Percentiles rank a stretch among this genome's conserved stretches.
Evolutionary conservation across 1,139 yeast genomes (phyloP).

Genomic region (Yamadazyma dendronema): DNA sequence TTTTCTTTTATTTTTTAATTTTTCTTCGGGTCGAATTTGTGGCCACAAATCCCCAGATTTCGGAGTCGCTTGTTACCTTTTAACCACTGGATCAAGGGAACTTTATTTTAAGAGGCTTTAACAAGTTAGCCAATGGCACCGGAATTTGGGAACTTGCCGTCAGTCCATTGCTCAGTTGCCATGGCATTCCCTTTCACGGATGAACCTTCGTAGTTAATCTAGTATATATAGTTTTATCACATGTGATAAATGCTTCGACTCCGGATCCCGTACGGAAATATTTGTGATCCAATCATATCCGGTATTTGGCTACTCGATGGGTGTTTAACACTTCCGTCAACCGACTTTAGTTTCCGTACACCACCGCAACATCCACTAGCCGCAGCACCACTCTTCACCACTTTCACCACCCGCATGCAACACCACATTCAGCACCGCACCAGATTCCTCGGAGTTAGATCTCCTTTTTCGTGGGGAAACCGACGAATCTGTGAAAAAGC

Average conservation of each 20-base stretch:
- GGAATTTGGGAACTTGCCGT: background rate
- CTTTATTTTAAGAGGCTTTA: conserved; percentile 3
- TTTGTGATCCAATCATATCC: too few species aligned
- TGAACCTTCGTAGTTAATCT: background rate
- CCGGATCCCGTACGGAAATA: too few species aligned
- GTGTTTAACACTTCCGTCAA: too few species aligned
- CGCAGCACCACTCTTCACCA: background rate
- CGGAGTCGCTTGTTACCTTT: conserved; percentile 9
- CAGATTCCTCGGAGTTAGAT: conserved; percentile 4
- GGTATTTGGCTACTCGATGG: too few species aligned
- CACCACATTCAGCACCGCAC: background rate
- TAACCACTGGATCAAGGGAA: background rate
- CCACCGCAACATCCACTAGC: too few species aligned
- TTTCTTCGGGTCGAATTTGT: background rate
- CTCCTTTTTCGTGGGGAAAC: conserved; percentile 1
- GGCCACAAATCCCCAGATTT: conserved; percentile 13
- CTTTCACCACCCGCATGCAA: background rate
- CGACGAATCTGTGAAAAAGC: too few species aligned
- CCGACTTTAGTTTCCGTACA: too few species aligned
- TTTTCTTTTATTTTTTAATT: background rate
- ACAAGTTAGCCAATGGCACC: conserved; percentile 4
- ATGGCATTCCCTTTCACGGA: background rate
- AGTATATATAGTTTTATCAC: too few species aligned
- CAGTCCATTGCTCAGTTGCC: too few species aligned
- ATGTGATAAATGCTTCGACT: too few species aligned